phyloP scores from a whole-genome alignment of 176 grass and related monocot species.

The Themeda triandra region DNA sequence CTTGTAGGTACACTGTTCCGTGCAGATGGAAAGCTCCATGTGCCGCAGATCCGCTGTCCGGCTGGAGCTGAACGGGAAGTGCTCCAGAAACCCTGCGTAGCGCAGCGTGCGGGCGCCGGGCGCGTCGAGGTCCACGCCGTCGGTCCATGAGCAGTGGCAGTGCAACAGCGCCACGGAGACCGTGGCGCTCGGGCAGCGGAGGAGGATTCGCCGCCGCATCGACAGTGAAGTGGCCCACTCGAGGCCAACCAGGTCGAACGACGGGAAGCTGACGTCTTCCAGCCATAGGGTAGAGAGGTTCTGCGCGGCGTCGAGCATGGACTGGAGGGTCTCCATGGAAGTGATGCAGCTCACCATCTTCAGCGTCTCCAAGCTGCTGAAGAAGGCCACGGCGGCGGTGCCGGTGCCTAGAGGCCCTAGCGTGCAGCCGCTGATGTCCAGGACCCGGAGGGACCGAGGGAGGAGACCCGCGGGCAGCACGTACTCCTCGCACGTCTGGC shows the following conservation, averaged over 20 bases:
- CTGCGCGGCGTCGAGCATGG: not conserved
- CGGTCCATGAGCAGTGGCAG: not conserved
- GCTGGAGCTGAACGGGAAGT: not conserved
- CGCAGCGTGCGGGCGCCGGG: not conserved
- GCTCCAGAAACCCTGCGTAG: not conserved
- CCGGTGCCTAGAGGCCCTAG: not conserved
- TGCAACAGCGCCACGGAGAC: not conserved
- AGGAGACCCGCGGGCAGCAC: not conserved
- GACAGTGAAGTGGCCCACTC: not conserved
- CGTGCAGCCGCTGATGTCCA: not conserved
- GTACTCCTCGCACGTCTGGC: not conserved
- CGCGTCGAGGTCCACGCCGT: not conserved
- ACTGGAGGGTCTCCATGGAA: not conserved
- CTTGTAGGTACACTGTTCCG: accelerated
- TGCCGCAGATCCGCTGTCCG: not conserved
- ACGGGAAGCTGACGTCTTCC: accelerated
- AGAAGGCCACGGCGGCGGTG: not conserved
- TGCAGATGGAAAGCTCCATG: not conserved
- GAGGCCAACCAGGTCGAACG: not conserved
- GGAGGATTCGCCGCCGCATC: not conserved
- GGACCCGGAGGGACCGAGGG: not conserved
- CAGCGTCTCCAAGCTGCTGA: not conserved
- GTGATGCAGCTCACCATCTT: not conserved
- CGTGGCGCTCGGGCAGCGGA: not conserved
- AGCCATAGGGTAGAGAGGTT: not conserved